Conservation (phyloP, 2,329 filamentous ascomycete genomes). For the Trichoderma atrobrunneum region DNA sequence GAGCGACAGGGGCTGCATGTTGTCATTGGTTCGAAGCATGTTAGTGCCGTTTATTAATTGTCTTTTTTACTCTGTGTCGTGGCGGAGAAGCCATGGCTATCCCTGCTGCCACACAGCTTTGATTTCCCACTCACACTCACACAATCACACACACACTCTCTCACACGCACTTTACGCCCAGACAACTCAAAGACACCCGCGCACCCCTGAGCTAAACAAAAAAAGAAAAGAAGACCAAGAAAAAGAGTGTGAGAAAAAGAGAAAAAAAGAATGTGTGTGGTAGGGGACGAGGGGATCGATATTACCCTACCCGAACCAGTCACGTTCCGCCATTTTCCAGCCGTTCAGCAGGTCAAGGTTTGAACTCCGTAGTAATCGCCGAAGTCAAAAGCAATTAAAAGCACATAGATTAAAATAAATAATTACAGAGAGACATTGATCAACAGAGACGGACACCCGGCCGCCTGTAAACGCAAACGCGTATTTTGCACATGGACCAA, state of each 20-base stretch:
- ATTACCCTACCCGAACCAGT: slow-evolving; percentile 1
- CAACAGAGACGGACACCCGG: neutral
- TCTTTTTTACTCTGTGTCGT: neutral
- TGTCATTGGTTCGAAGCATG: slow-evolving; percentile 7
- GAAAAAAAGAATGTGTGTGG: neutral
- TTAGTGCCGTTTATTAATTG: neutral
- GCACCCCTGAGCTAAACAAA: slow-evolving; percentile 8
- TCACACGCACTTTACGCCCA: neutral
- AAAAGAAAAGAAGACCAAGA: neutral
- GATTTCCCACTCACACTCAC: neutral
- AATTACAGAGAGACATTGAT: neutral
- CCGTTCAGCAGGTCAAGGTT: slow-evolving; percentile 11
- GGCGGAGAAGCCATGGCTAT: slow-evolving; percentile 2
- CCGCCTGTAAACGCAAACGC: neutral
- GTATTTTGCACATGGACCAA: neutral
- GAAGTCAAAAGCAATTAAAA: neutral
- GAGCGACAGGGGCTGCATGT: neutral
- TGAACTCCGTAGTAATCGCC: neutral
- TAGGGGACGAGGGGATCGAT: neutral
- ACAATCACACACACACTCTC: neutral
- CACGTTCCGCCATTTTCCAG: neutral
- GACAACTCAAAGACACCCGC: neutral
- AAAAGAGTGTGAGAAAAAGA: neutral
- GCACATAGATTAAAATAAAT: neutral
- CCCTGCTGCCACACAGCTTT: slow-evolving; percentile 8